Evolutionary conservation across 2,329 filamentous ascomycete species (phyloP).

Genomic region (Aspergillus quadrilineatus): DNA sequence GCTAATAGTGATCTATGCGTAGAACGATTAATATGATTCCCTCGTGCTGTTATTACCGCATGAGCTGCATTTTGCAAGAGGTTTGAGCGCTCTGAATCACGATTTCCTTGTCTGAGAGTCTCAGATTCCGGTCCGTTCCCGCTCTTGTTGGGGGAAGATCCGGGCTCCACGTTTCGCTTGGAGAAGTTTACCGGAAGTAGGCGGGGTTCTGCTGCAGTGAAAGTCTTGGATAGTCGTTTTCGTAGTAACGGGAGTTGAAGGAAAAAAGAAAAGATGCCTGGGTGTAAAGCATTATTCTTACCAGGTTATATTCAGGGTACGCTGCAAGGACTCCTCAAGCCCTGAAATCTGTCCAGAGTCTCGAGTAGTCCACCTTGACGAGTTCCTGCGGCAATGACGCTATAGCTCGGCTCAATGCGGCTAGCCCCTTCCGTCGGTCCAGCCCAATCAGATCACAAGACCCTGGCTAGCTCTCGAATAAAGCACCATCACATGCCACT

Average conservation of each 20-base stretch:
- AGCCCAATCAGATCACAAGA: conserved; percentile 20
- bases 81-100: conserved; percentile 2
- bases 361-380: background rate
- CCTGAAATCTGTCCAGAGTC: background rate
- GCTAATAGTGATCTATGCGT: conserved; percentile 1
- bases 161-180: conserved; percentile 13
- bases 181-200: background rate
- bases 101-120: conserved; percentile 6
- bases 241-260: background rate
- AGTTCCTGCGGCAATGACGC: conserved; percentile 7
- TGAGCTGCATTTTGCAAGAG: background rate
- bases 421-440: conserved; percentile 12
- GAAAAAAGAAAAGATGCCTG: background rate
- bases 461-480: conserved; percentile 14
- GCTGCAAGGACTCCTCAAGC: background rate
- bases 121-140: conserved; percentile 5
- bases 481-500: conserved; percentile 22
- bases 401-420: conserved; percentile 11
- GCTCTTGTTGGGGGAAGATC: background rate
- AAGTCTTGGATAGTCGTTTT: background rate
- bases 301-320: background rate
- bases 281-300: too few relatives aligned
- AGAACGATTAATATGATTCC: background rate
- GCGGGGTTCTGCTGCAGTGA: background rate
- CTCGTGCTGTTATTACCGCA: background rate